These are phyloP conservation scores for Cyathus striatus DNA, from an alignment of 768 basidiomycete genomes.

Conservation along the genomic window DNA sequence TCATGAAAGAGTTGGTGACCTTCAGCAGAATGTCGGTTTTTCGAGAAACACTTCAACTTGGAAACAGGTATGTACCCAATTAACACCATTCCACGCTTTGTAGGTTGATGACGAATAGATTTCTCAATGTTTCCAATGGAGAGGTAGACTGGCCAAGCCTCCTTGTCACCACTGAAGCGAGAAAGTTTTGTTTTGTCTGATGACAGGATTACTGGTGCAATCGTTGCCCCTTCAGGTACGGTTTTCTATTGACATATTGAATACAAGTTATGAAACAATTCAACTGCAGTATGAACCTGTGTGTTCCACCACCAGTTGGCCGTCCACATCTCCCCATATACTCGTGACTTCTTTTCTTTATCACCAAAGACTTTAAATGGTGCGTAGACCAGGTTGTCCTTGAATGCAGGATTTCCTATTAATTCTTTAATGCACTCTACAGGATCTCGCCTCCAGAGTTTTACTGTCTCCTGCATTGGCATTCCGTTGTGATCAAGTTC, in stretches of 20 bases:
- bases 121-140: constrained; percentile 33
- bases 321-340: constrained; percentile 17
- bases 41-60: constrained; percentile 22
- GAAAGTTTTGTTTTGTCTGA: constrained; percentile 26
- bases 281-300: constrained; percentile 23
- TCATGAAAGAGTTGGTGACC: constrained; percentile 27
- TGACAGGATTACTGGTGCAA: constrained; percentile 31
- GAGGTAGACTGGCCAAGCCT: constrained; percentile 37
- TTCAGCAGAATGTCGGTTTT: constrained; percentile 6
- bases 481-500: no score
- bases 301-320: constrained; percentile 25
- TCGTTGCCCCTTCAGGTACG: constrained; percentile 16
- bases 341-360: constrained; percentile 5
- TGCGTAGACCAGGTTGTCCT: constrained; percentile 16
- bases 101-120: constrained; percentile 16
- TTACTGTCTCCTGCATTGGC: constrained; percentile 6
- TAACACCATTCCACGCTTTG: constrained; percentile 19
- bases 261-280: not conserved
- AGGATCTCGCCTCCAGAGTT: constrained; percentile 18
- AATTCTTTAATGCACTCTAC: constrained; percentile 21
- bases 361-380: constrained; percentile 17
- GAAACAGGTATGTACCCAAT: constrained; percentile 30
- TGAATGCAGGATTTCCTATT: constrained; percentile 24
- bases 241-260: constrained; percentile 5
- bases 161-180: constrained; percentile 28